Conservation (phyloP, 2,329 filamentous ascomycete genomes). For the Talaromyces funiculosus region DNA sequence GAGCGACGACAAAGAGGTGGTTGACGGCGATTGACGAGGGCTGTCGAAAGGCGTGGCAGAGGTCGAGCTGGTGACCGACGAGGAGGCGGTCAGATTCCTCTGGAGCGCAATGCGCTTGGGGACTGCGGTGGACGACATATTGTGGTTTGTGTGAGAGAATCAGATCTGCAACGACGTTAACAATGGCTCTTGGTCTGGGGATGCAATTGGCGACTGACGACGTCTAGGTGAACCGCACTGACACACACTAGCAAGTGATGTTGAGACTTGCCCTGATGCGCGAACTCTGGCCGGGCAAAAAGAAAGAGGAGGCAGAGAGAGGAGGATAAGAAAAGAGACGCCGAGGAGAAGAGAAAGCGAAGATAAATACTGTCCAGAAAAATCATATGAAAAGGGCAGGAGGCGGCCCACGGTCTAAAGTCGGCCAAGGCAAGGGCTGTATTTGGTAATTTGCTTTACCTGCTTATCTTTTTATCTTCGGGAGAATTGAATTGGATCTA, state of each 20-base stretch:
- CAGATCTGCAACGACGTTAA: slow-evolving; percentile 1
- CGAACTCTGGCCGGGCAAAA: not conserved
- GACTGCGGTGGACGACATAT: slow-evolving; percentile 49
- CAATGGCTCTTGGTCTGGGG: not conserved
- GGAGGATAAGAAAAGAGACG: not conserved
- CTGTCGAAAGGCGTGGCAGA: slow-evolving; percentile 54
- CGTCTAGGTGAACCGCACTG: not conserved
- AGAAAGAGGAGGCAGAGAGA: not conserved
- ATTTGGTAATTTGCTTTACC: slow-evolving; percentile 1
- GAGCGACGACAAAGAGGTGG: slow-evolving; percentile 87
- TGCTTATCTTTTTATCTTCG: slow-evolving; percentile 4
- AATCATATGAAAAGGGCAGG: slow-evolving; percentile 10
- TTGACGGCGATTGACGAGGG: slow-evolving; percentile 63
- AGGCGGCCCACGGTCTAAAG: not conserved
- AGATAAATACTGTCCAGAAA: not conserved
- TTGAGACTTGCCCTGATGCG: not conserved
- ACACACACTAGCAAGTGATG: not conserved
- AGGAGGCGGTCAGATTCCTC: slow-evolving; percentile 50
- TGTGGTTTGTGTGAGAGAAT: not conserved
- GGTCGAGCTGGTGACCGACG: slow-evolving; percentile 51
- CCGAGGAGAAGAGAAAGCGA: not conserved
- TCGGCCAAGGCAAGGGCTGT: not conserved
- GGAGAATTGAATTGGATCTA: not conserved
- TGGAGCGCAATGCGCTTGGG: slow-evolving; percentile 44
- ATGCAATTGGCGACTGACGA: not conserved